Evolutionary conservation across 129 eudicot species (phyloP).

Genomic region (Pulicaria dysenterica): DNA sequence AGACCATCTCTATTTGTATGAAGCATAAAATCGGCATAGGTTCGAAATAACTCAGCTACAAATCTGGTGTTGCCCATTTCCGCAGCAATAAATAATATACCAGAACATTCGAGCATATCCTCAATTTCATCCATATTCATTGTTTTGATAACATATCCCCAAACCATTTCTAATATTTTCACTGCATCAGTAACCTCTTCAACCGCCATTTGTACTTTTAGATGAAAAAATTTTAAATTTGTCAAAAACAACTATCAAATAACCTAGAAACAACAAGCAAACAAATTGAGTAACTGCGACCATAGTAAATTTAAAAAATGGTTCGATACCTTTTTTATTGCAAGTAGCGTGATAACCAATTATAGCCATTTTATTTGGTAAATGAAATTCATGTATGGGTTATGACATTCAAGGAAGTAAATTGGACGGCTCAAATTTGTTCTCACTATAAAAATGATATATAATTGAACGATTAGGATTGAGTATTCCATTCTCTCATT

Average conservation of each 20-base stretch:
- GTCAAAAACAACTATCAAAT: not conserved
- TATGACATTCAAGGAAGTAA: too few species aligned
- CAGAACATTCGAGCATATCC: not conserved
- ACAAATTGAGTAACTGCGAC: not conserved
- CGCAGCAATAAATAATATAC: conserved; percentile 26
- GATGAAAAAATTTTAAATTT: not conserved
- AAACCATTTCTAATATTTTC: conserved; percentile 4
- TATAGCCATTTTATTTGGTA: too few species aligned
- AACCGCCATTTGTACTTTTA: not conserved
- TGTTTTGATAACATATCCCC: conserved; percentile 8
- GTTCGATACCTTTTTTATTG: too few species aligned
- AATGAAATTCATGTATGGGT: too few species aligned
- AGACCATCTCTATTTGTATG: conserved; percentile 3
- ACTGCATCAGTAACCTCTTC: not conserved
- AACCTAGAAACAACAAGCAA: not conserved
- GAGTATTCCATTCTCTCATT: too few species aligned
- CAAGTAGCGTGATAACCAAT: too few species aligned
- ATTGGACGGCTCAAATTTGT: too few species aligned
- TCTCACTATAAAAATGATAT: too few species aligned
- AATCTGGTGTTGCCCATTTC: conserved; percentile 29
- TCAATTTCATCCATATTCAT: not conserved
- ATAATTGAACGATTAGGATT: too few species aligned
- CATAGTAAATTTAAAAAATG: too few species aligned
- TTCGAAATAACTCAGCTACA: conserved; percentile 11
- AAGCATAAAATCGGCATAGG: conserved; percentile 35